Conservation (phyloP, 441 rosid species). For the Arabidopsis hybrid region DNA sequence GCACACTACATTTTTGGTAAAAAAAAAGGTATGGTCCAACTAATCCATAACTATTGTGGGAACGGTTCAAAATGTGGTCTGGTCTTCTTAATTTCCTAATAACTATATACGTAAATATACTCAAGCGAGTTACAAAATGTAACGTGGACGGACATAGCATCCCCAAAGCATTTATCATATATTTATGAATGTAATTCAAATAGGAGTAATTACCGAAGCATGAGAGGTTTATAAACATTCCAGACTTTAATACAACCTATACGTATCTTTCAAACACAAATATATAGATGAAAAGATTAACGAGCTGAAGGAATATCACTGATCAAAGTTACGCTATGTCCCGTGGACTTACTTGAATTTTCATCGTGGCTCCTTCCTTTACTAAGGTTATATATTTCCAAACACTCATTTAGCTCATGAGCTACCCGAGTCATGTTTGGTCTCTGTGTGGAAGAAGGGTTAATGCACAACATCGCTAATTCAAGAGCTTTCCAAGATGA, state of each 20-base stretch:
- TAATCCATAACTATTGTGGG: too few relatives aligned
- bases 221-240: slow-evolving; percentile 1
- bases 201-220: not conserved
- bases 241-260: not conserved
- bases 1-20: too few relatives aligned
- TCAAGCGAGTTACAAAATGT: too few relatives aligned
- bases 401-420: slow-evolving; percentile 41
- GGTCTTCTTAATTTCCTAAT: too few relatives aligned
- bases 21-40: too few relatives aligned
- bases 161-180: not conserved
- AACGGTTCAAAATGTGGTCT: too few relatives aligned
- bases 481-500: slow-evolving; percentile 42
- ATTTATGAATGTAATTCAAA: not conserved
- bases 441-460: slow-evolving; percentile 37
- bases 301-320: slow-evolving; percentile 42
- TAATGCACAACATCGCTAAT: slow-evolving; percentile 40
- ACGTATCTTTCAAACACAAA: not conserved
- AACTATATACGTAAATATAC: too few relatives aligned
- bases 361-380: slow-evolving; percentile 14
- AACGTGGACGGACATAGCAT: too few relatives aligned
- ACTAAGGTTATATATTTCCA: slow-evolving; percentile 15
- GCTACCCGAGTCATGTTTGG: slow-evolving; percentile 42
- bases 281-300: slow-evolving; percentile 10
- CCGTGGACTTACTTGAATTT: slow-evolving; percentile 9
- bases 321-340: slow-evolving; percentile 9